A percentile compares a stretch with the other conserved stretches of the same genome.
Evolutionary conservation across 495 filamentous ascomycete species (phyloP).

Genomic region (Parachaetomium inaequale): DNA sequence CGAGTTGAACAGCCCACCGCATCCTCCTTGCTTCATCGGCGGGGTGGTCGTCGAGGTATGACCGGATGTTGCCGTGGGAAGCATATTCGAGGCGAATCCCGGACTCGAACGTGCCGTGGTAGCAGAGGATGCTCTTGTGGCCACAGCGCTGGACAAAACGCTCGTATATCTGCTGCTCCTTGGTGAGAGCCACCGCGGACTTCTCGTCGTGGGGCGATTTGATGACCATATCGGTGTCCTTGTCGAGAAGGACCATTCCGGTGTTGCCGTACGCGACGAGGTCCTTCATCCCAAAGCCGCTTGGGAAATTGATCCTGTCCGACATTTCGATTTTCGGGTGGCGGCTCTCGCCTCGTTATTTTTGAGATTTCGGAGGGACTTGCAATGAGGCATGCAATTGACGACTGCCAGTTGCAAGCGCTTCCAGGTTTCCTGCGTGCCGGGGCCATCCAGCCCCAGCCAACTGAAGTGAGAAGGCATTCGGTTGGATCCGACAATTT

Average conservation of each 20-base stretch:
- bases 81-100: conserved; percentile 2
- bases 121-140: neutral
- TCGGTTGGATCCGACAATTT: too few species aligned
- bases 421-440: too few species aligned
- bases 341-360: too few species aligned
- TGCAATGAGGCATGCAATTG: too few species aligned
- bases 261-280: neutral
- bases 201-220: neutral
- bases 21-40: neutral
- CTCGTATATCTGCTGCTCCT: neutral
- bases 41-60: neutral
- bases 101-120: neutral
- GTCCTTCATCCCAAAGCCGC: neutral
- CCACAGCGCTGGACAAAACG: conserved; percentile 1
- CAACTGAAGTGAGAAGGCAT: too few species aligned
- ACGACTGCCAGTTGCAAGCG: too few species aligned
- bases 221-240: neutral
- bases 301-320: neutral
- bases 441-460: too few species aligned
- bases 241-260: neutral
- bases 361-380: too few species aligned
- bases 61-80: neutral
- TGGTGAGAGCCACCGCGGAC: neutral
- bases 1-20: neutral
- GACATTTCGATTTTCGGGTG: neutral